Conservation (phyloP, 768 basidiomycete genomes). For the Naganishia vaughanmartiniae region DNA sequence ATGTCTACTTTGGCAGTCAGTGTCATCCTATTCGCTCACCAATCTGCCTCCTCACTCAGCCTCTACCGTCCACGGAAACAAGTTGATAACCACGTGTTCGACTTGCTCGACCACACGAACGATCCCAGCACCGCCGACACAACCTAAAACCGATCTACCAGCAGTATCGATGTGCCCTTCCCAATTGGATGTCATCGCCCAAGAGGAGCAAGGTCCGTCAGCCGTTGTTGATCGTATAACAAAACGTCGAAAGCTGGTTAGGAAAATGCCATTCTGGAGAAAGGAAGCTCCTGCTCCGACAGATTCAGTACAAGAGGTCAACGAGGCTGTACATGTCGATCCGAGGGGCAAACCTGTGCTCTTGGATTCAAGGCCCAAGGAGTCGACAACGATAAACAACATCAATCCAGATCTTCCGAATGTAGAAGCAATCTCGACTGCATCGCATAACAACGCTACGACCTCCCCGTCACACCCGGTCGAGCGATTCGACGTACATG, state of each 20-base stretch:
- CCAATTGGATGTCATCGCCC: background rate
- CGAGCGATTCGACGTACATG: background rate
- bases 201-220: background rate
- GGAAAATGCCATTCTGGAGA: conserved; percentile 5
- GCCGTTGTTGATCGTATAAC: background rate
- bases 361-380: too few species aligned
- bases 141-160: background rate
- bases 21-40: background rate
- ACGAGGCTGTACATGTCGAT: too few species aligned
- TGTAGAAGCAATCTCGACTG: background rate
- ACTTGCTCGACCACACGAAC: conserved; percentile 8
- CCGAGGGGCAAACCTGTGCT: too few species aligned
- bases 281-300: conserved; percentile 6
- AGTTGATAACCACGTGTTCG: conserved; percentile 6
- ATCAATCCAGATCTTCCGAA: background rate
- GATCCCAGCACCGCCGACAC: conserved; percentile 19
- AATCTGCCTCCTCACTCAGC: background rate
- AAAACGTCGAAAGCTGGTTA: conserved; percentile 1
- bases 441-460: background rate
- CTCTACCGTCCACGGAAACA: conserved; percentile 6
- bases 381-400: too few species aligned
- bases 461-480: background rate
- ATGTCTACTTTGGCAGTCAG: background rate
- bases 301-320: too few species aligned
- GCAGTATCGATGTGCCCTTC: too few species aligned